Base-by-base conservation (phyloP, 2,329 filamentous ascomycete species). In the Cordyceps tenuipes region DNA sequence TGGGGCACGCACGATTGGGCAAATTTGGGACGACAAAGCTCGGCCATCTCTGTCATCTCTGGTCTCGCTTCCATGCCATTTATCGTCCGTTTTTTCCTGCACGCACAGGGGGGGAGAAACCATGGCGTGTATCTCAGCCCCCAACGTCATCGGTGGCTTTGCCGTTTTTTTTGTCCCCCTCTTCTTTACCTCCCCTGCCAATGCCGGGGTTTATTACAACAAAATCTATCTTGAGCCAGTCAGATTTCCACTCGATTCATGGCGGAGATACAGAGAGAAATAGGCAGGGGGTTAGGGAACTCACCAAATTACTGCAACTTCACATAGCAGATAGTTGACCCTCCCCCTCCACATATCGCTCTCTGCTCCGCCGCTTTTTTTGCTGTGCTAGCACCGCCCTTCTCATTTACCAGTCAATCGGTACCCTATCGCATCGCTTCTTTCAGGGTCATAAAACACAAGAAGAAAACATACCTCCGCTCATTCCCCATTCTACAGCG, bases 371-470 rank as follows among this genome's bases (percentile, higher is more conserved):
- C 53, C 46, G 15, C 9, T 19, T 19, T n/a, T 34, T 34, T 31
- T 50, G 56, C 56, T 58, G 56, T 23, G 56, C 47, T 58, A 47
- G 56, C 56, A 58, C 47, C 56, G 31, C 44, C 36, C 56, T n/a
- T 52, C 44, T 59, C 56, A 59, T 51, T 59, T 59, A 59, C 56
- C 56, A 59, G 26, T 34, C 8, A 51, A 36, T 59, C 56, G 56
- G 56, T 59, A 59, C 15, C 56, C 56, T 47, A 59, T 59, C 48
- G 46, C 56, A 15, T 51, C 13, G 36, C 48, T 39, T 8, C 47
- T 8, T 47, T 36, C n/a, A 21, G 48, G 26, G 36, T 54, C 52
- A 56, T 39, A n/a, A 43, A 51, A 36, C 34, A 36, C 1, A 13
- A 34, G n/a, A 34, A 34, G 8, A 36, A 36, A 36, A 36, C 9